A percentile compares a stretch with the other conserved stretches of the same genome.
These are phyloP conservation scores for Diospyros kaki DNA, from an alignment of 148 eudicot species.

Conservation along the genomic window DNA sequence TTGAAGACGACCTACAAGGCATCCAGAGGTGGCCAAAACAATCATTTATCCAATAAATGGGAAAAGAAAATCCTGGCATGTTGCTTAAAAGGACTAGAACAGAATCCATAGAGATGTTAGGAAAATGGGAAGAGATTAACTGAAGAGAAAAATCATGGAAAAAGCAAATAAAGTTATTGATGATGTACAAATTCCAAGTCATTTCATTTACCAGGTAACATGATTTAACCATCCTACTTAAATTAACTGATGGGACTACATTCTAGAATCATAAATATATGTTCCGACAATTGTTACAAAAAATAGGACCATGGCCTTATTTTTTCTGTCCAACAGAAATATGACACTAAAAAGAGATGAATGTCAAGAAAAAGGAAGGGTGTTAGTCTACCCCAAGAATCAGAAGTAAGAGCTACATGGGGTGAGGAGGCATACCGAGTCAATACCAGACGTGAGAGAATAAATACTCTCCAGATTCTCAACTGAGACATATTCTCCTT, in stretches of 20 bases:
- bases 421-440: conserved; percentile 42
- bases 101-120: no score
- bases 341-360: background rate
- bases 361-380: background rate
- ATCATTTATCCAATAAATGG: no score
- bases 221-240: background rate
- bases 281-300: background rate
- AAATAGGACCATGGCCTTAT: background rate
- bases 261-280: no score
- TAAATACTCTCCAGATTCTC: conserved; percentile 85
- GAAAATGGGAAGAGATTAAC: no score
- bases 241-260: background rate
- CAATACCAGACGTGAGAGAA: conserved; percentile 48
- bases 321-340: background rate
- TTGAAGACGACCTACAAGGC: no score
- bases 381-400: background rate
- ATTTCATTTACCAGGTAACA: background rate
- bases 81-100: no score
- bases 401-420: background rate
- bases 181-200: background rate
- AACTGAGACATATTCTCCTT: conserved; percentile 93
- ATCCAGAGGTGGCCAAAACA: no score
- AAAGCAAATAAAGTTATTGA: background rate
- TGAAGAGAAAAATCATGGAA: background rate
- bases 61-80: no score